Evolutionary conservation across 2,329 filamentous ascomycete genomes (phyloP), one percentile per base, ranked within the genome.

Genomic region (Aspergillus sp.): DNA sequence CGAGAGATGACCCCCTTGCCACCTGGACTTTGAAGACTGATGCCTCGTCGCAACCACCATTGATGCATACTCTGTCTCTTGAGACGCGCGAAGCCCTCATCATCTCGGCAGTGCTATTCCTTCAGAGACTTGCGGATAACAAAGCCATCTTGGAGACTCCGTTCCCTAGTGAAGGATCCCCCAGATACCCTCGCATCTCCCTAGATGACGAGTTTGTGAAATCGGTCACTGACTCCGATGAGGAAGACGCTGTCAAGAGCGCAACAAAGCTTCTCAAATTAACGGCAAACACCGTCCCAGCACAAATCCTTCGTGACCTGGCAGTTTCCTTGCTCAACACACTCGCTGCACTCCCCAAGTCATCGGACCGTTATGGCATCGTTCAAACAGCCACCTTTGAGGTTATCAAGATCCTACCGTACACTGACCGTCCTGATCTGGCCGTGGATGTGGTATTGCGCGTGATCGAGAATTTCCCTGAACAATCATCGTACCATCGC

Each of bases 401-500:
- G 19, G 12, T 54, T 7, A 42, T 51, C n/a, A 30, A 33, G 9
- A 32, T 53, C n/a, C 32, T 57, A 7, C 32, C 37, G 2, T n/a
- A 36, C 5, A 46, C 48, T 5, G 47, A 57, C 26, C 36, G 39
- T 30, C 53, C 54, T 3, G 40, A 46, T 7, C 10, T 47, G 11
- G 47, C 45, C 2, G 27, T 52, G 10, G 48, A 52, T 33, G 13
- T 51, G 6, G 44, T 49, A 11, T 12, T 51, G 3, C 37, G 43
- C 7, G 33, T 50, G 1, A 26, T 55, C 11, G 13, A 46, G 11
- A 13, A 43, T 5, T 41, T 56, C 29, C 47, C 53, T 1, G 37
- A 46, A n/a, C 45, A 40, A 6, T 57, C 53, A 6, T 43, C 49
- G n/a, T 52, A 41, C 30, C 50, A 56, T 38, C 42, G 47, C 6